These are phyloP conservation scores for Hymenoscyphus scutula DNA, from an alignment of 2,329 filamentous ascomycete species.

Conservation along the genomic window DNA sequence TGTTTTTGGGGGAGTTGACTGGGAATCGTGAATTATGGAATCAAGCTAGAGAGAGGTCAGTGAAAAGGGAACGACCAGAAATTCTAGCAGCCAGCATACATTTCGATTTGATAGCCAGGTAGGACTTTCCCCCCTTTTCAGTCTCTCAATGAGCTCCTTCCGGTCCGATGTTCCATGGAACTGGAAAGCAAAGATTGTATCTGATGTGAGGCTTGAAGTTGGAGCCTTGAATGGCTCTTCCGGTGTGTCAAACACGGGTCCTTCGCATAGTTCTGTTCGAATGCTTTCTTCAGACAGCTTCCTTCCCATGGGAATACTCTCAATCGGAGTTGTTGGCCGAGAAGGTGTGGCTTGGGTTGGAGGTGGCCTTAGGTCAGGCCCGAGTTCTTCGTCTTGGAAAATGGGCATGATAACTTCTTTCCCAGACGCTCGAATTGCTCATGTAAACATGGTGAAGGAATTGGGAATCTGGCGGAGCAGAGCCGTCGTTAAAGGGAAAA, in stretches of 20 bases:
- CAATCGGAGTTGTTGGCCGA: constrained; percentile 23
- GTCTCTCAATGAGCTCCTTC: constrained; percentile 75
- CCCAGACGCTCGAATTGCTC: constrained; percentile 21
- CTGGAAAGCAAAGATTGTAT: constrained; percentile 22
- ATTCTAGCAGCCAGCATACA: constrained; percentile 41
- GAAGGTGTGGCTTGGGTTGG: constrained; percentile 23
- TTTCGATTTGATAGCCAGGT: constrained; percentile 67
- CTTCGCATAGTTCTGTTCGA: constrained; percentile 59
- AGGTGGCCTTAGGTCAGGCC: constrained; percentile 31
- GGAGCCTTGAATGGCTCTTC: constrained; percentile 17
- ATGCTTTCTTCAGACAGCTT: constrained; percentile 59
- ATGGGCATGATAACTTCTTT: constrained; percentile 50
- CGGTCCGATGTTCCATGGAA: constrained; percentile 51
- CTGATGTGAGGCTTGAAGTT: constrained; percentile 18
- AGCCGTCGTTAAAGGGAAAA: constrained; percentile 17
- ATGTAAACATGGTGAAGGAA: constrained; percentile 26
- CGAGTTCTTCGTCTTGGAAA: constrained; percentile 50
- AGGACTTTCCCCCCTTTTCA: constrained; percentile 77
- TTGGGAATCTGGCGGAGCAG: constrained; percentile 9
- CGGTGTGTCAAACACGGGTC: constrained; percentile 42
- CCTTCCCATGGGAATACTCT: constrained; percentile 31
- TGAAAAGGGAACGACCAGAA: background rate
- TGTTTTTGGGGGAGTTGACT: constrained; percentile 30
- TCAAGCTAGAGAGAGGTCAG: constrained; percentile 25
- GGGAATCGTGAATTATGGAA: constrained; percentile 31